Evolutionary conservation across 495 filamentous ascomycete genomes (phyloP), one percentile per base, ranked within the genome.

Genomic region (Penicillium argentinense): DNA sequence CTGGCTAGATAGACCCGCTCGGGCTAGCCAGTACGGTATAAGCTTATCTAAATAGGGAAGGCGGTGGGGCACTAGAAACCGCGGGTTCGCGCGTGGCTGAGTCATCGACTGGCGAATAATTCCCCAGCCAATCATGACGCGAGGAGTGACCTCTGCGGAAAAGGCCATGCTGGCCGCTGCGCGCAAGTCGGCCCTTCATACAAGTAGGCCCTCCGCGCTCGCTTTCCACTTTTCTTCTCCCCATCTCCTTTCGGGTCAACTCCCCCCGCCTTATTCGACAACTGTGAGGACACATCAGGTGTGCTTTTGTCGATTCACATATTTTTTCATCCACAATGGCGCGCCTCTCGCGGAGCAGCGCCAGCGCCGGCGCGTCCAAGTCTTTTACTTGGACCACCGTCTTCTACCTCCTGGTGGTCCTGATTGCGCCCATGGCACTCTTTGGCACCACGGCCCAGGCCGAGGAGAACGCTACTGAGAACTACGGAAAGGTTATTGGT

Each of bases 401-500:
- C 61, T 79, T 90, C 68, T 95, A 93, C 74, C 80, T 95, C 39
- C 79, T 93, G 57, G 79, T 91, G 52, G 77, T 96, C 36, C 84
- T 96, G 56, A 81, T 88, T 54, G 80, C 75, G 40, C 84, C 85
- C 48, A 66, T 87, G 55, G 84, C 89, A 32, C 83, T 97, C 49
- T 76, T 95, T 45, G 79, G 81, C 57, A 79, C 78, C 51, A 49
- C 49, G 13, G 91, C 82, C 51, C 74, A 81, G 54, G 92, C 91
- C 45, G 77, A 90, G 60, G 86, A 92, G 44, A 76, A 81, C 28
- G 75, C 82, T 53, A 73, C 75, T 48, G 86, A 92, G 34, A 86
- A 82, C 56, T 90, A 88, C 69, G 89, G 91, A 62, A 91, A 84
- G 52, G 81, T 80, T 71, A 68, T 98, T 63, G 93, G 93, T 84